Percentiles rank a stretch among this genome's conserved stretches.
Conservation (phyloP, 352 stramenopile genomes). For the Globisporangium okanoganense region DNA sequence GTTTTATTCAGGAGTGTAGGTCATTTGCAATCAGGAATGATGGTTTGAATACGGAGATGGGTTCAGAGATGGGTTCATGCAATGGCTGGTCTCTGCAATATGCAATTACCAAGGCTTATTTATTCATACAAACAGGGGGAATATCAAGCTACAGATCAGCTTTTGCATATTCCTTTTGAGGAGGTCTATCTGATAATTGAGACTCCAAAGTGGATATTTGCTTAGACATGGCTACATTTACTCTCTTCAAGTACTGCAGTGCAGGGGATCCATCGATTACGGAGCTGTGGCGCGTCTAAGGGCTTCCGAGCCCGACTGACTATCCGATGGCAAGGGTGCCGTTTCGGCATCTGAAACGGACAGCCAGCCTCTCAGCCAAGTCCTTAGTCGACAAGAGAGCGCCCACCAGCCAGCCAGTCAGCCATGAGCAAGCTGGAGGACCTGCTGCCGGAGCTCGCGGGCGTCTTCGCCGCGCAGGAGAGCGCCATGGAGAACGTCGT, state of each 20-base stretch:
- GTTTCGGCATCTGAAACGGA: neutral
- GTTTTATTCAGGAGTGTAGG: neutral
- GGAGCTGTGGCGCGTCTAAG: too few relatives aligned
- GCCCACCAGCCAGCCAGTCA: neutral
- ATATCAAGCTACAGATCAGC: neutral
- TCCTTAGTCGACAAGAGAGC: neutral
- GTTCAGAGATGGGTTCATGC: too few relatives aligned
- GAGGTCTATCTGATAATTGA: neutral
- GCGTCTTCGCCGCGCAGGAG: conserved; percentile 60
- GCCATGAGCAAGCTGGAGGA: conserved; percentile 61
- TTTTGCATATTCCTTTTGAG: neutral
- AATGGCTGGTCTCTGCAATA: neutral
- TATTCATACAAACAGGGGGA: neutral
- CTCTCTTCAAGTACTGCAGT: too few relatives aligned
- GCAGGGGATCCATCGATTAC: too few relatives aligned
- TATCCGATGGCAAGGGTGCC: too few relatives aligned
- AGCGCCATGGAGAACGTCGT: conserved; percentile 49
- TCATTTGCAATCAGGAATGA: neutral
- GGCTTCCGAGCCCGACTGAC: too few relatives aligned
- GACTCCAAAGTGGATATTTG: too few relatives aligned
- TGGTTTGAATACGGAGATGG: neutral
- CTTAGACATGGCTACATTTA: too few relatives aligned
- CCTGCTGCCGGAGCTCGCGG: conserved; percentile 58
- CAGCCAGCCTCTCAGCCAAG: neutral
- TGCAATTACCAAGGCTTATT: neutral